Evolutionary conservation across 1,284 basidiomycete genomes (phyloP), one percentile per base, ranked within the genome.

Genomic region (Mycena citricolor): DNA sequence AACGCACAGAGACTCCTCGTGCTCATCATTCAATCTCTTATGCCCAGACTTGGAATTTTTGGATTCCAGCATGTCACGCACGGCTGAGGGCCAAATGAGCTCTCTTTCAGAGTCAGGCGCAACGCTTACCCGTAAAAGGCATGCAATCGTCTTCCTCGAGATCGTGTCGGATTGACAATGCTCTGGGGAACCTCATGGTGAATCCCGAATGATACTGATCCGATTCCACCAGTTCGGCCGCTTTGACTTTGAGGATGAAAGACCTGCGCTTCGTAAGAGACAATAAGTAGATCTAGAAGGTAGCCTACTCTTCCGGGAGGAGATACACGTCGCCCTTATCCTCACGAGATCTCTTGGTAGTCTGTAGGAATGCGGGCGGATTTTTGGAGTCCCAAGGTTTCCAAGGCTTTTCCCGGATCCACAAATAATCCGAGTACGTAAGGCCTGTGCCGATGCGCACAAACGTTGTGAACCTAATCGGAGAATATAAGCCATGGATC

Each of bases 221-320:
- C 14, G 88, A 77, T 10, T 73, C 67, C 2, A 80, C 81, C 41
- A 97, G 88, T 60, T 95, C 92, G 0, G 92, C 87, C 0, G 90
- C 94, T 63, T 97, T 97, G 44, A 97, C 79, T 55, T 87, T 87
- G 51, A 97, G 54, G 24, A 97, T 86, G 63, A 93, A 92, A 0
- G 89, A 91, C 48, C 90, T 91, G 42, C 5, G 39, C 31, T 10
- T 29, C 12, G 33, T 42, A 30, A 20, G 11, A 7, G 14, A 30
- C 28, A 34, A 39, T 19, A 14, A 33, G 19, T 31, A 11, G 28
- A 23, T 17, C 13, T 32, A 20, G 22, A 43, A 42, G 38, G 12
- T 23, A 20, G 62, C 76, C 46, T 55, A 90, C 88, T 90, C 84
- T 57, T 84, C 74, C 21, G 87, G 88, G 46, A 88, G 82, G 12